phyloP scores from a whole-genome alignment of 2,329 filamentous ascomycete species.

The Penicillium oxalicum region DNA sequence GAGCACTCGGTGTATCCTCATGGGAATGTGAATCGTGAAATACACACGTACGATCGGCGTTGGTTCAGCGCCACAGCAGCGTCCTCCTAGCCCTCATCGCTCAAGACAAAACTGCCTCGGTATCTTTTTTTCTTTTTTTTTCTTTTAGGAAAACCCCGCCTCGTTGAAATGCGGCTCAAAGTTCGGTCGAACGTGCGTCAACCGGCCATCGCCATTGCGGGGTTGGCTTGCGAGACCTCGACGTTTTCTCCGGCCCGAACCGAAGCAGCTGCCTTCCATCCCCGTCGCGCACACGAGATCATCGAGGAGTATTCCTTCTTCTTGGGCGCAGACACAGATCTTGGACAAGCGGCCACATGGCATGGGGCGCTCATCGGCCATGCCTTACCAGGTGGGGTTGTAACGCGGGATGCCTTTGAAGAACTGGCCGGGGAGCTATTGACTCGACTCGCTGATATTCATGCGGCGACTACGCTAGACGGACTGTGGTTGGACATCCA shows the following conservation, averaged over 20 bases:
- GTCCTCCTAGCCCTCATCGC: no score
- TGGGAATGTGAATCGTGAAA: no score
- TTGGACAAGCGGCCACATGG: slow-evolving; percentile 45
- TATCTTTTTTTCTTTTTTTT: no score
- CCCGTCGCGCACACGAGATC: slow-evolving; percentile 41
- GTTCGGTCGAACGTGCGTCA: no score
- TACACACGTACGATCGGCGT: no score
- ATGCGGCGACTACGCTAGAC: slow-evolving; percentile 32
- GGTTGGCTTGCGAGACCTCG: slow-evolving; percentile 51
- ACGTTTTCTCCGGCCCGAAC: slow-evolving; percentile 50
- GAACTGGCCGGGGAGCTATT: slow-evolving; percentile 40
- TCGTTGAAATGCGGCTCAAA: no score
- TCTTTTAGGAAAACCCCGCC: no score
- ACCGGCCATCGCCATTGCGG: slow-evolving; percentile 48
- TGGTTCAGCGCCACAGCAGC: no score
- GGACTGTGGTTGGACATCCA: slow-evolving; percentile 54
- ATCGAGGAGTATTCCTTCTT: slow-evolving; percentile 47
- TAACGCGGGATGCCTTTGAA: slow-evolving; percentile 45
- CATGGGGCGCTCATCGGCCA: slow-evolving; percentile 49
- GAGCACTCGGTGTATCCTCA: no score
- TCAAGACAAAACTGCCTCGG: no score
- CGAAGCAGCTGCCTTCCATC: slow-evolving; percentile 45
- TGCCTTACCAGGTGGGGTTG: slow-evolving; percentile 47
- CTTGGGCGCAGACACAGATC: slow-evolving; percentile 36
- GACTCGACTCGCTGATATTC: slow-evolving; percentile 35